These are phyloP conservation scores for Cucumis hystrix DNA, from an alignment of 306 rosid genomes.

Conservation along the genomic window DNA sequence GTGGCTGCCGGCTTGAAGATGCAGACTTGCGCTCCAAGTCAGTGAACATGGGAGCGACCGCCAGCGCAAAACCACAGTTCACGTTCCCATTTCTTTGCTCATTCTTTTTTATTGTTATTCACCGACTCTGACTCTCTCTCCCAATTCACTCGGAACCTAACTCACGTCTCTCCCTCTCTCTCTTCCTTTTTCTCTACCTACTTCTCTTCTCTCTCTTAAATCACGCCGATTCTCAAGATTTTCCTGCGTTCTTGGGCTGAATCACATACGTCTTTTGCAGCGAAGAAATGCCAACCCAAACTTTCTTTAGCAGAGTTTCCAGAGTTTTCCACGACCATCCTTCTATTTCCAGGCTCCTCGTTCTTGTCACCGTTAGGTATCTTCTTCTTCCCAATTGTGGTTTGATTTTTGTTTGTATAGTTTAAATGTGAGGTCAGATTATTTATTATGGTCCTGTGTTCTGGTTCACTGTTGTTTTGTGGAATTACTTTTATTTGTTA, in stretches of 20 bases:
- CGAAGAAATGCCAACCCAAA: slow-evolving; percentile 25
- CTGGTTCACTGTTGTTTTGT: neutral
- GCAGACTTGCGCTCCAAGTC: slow-evolving; percentile 2
- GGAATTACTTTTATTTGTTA: neutral
- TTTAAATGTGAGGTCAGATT: neutral
- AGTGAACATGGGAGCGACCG: neutral
- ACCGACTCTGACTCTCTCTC: neutral
- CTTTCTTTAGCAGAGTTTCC: slow-evolving; percentile 32
- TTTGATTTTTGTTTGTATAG: neutral
- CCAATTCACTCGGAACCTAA: neutral
- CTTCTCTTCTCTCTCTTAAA: neutral
- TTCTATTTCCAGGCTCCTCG: slow-evolving; percentile 36
- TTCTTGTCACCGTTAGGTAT: slow-evolving; percentile 66
- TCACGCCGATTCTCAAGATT: neutral
- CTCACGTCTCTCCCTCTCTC: neutral
- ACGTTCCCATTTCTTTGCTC: neutral
- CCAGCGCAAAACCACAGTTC: neutral
- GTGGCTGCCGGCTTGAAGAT: neutral
- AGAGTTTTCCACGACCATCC: slow-evolving; percentile 32
- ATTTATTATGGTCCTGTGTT: neutral
- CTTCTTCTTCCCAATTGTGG: neutral
- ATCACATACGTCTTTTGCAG: neutral
- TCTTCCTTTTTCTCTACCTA: neutral
- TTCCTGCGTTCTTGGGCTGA: neutral
- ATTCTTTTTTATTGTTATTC: neutral